Conservation (phyloP, 2,329 filamentous ascomycete species). For the Sclerotiophoma versabilis region DNA sequence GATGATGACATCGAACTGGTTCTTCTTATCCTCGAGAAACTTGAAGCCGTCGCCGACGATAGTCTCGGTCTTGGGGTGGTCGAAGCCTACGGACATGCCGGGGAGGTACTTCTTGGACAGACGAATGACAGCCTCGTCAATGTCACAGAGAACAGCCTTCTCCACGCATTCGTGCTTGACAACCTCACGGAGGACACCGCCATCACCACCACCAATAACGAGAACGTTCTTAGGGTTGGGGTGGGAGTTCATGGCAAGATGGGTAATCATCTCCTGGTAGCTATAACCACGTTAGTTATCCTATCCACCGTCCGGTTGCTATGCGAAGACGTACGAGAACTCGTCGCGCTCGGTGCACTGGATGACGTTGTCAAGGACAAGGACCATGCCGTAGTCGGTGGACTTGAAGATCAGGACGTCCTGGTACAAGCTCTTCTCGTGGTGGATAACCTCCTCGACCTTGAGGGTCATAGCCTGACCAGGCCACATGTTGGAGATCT, state of each 20-base stretch:
- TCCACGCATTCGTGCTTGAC: slow-evolving; percentile 99
- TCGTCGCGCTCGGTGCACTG: slow-evolving; percentile 98
- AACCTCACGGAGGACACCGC: slow-evolving; percentile 95
- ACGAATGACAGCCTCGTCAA: slow-evolving; percentile 98
- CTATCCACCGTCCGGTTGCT: background rate
- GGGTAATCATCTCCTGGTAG: slow-evolving; percentile 99
- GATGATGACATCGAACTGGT: slow-evolving; percentile 98
- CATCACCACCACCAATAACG: slow-evolving; percentile 97
- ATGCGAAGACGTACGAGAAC: slow-evolving; percentile 71
- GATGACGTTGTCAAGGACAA: slow-evolving; percentile 98
- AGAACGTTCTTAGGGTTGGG: slow-evolving; percentile 98
- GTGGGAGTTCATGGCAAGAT: slow-evolving; percentile 98
- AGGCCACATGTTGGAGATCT: slow-evolving; percentile 99
- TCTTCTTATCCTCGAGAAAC: slow-evolving; percentile 96
- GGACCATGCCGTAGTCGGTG: slow-evolving; percentile 92
- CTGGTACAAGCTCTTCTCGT: slow-evolving; percentile 99
- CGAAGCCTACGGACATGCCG: slow-evolving; percentile 89
- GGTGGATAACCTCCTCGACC: slow-evolving; percentile 96
- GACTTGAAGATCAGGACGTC: slow-evolving; percentile 99
- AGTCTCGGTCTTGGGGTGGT: slow-evolving; percentile 90
- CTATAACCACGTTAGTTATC: slow-evolving; percentile 44
- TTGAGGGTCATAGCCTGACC: slow-evolving; percentile 92
- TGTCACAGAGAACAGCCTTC: slow-evolving; percentile 96
- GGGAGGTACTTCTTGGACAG: slow-evolving; percentile 98
- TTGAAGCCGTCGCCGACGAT: slow-evolving; percentile 98